phyloP scores from a whole-genome alignment of 2,329 filamentous ascomycete species.

The Clarireedia sp. region DNA sequence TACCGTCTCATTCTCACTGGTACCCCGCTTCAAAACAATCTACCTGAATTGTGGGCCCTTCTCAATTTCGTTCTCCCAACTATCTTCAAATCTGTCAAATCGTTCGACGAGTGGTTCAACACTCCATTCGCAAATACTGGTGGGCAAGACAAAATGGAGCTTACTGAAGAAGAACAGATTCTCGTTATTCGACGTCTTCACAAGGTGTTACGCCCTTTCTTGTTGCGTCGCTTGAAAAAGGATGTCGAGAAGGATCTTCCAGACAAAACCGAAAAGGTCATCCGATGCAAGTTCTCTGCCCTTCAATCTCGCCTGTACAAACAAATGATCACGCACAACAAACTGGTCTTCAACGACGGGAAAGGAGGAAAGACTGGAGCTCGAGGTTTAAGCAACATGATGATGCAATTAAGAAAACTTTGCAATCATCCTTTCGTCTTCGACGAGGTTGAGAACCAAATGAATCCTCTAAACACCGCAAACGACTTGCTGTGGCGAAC shows the following conservation, averaged over 20 bases:
- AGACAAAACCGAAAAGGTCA: constrained; percentile 97
- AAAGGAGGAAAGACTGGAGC: constrained; percentile 92
- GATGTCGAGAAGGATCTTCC: constrained; percentile 98
- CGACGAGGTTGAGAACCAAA: constrained; percentile 93
- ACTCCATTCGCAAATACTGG: constrained; percentile 98
- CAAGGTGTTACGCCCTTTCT: constrained; percentile 94
- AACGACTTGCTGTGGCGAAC: constrained; percentile 95
- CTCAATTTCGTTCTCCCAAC: constrained; percentile 97
- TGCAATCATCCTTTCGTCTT: constrained; percentile 99
- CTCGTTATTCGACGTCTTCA: constrained; percentile 96
- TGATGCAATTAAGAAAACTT: constrained; percentile 97
- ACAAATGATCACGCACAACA: constrained; percentile 94
- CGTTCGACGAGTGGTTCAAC: constrained; percentile 99
- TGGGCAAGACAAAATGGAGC: constrained; percentile 95
- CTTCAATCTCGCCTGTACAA: constrained; percentile 92
- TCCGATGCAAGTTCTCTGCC: constrained; percentile 98
- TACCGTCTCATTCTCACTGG: constrained; percentile 96
- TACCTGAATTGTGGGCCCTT: constrained; percentile 93
- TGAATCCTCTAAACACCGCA: constrained; percentile 82
- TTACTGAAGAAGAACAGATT: constrained; percentile 98
- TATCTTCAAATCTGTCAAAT: constrained; percentile 98
- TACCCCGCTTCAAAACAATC: constrained; percentile 94
- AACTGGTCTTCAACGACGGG: constrained; percentile 86
- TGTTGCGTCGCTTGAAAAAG: constrained; percentile 97
- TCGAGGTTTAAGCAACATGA: constrained; percentile 97